Conservation (phyloP, 116 monocot species). For the Cymodocea nodosa region DNA sequence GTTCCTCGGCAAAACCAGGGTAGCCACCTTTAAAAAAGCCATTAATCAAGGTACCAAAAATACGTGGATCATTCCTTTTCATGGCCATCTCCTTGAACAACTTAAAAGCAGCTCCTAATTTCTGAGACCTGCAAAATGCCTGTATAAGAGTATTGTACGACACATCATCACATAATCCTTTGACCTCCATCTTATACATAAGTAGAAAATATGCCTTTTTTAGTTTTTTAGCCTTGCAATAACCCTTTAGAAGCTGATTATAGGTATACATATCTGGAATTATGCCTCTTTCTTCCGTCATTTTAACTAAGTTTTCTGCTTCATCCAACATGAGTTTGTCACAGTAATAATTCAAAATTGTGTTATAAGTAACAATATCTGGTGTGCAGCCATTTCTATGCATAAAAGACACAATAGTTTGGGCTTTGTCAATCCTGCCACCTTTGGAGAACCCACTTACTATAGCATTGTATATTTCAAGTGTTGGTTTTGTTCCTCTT, state of each 20-base stretch:
- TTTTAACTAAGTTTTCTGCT: conserved; percentile 49
- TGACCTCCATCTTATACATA: conserved; percentile 47
- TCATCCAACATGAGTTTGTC: conserved; percentile 39
- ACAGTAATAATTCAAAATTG: conserved; percentile 61
- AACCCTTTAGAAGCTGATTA: conserved; percentile 71
- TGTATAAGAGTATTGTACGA: conserved; percentile 78
- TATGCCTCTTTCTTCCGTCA: conserved; percentile 54
- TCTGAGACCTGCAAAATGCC: conserved; percentile 51
- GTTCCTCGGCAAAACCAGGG: conserved; percentile 51
- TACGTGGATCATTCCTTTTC: conserved; percentile 66
- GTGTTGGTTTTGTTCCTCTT: conserved; percentile 24
- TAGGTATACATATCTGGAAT: conserved; percentile 62
- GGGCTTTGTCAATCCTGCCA: conserved; percentile 54
- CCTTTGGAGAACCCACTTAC: conserved; percentile 65
- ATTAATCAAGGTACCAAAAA: conserved; percentile 68
- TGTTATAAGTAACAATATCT: conserved; percentile 75
- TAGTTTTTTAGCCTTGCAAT: conserved; percentile 58
- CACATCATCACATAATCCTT: conserved; percentile 70
- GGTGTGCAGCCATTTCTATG: conserved; percentile 55
- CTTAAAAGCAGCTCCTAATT: conserved; percentile 34
- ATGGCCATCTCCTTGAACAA: conserved; percentile 55
- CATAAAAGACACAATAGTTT: conserved; percentile 71
- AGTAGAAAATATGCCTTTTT: conserved; percentile 52
- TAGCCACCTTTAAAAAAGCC: conserved; percentile 58
- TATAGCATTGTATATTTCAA: conserved; percentile 65